phyloP scores from a whole-genome alignment of 768 basidiomycete genomes.

The Lentinula aciculospora region DNA sequence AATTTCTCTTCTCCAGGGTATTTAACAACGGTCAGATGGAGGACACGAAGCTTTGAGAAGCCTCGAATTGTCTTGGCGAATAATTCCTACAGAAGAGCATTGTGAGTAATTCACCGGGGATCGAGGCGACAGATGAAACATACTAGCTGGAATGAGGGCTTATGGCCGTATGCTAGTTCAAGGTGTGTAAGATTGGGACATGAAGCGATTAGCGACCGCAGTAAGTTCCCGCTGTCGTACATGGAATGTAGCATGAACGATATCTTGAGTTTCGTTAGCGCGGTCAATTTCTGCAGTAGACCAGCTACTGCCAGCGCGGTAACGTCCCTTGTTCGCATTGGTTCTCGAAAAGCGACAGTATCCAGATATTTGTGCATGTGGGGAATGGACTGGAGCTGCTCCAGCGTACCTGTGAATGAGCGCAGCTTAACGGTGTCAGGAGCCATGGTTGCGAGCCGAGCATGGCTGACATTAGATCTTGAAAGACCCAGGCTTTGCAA shows the following conservation, averaged over 20 bases:
- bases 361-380: slow-evolving; percentile 44
- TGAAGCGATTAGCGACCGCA: slow-evolving; percentile 59
- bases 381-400: slow-evolving; percentile 59
- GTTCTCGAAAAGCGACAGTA: slow-evolving; percentile 54
- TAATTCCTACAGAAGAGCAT: slow-evolving; percentile 35
- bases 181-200: slow-evolving; percentile 63
- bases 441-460: slow-evolving; percentile 45
- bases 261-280: slow-evolving; percentile 54
- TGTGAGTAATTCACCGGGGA: background rate
- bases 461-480: slow-evolving; percentile 45
- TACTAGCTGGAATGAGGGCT: slow-evolving; percentile 71
- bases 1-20: slow-evolving; percentile 62
- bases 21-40: slow-evolving; percentile 61
- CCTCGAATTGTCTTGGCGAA: slow-evolving; percentile 59
- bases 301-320: slow-evolving; percentile 56
- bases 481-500: slow-evolving; percentile 49
- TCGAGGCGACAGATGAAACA: slow-evolving; percentile 15
- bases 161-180: slow-evolving; percentile 60
- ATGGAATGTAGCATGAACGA: slow-evolving; percentile 66
- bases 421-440: slow-evolving; percentile 44
- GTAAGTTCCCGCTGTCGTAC: slow-evolving; percentile 67
- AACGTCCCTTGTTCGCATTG: slow-evolving; percentile 62
- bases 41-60: slow-evolving; percentile 57
- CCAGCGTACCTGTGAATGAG: slow-evolving; percentile 61
- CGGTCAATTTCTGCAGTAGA: slow-evolving; percentile 51